Base-by-base conservation (phyloP, 139 green algal species). In the Volvox reticuliferus region DNA sequence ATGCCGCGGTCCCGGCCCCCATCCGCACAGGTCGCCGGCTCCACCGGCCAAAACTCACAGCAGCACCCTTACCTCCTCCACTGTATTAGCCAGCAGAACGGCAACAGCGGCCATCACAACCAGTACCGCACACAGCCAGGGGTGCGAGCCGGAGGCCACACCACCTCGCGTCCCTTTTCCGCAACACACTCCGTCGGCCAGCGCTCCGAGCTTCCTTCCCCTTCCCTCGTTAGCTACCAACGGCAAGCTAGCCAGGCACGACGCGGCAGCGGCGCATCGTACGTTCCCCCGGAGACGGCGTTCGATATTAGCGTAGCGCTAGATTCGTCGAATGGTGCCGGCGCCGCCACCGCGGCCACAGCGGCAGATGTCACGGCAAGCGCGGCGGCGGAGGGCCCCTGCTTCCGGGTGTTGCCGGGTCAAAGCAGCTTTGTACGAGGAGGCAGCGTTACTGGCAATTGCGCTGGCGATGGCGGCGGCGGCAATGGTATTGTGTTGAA, bases 151-250 rank as follows among this genome's bases (percentile, higher is more conserved):
- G 65, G 44, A 55, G 44, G 44, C 44, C 44, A 55, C 44, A 55
- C 44, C 44, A 55, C 44, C 24, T 26, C 22, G 67, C 67, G 26
- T 2, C 19, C 75, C 21, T 16, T 30, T 1, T 33, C 75, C 75
- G 17, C 9, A 2, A 35, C 75, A 20, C 17, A 19, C 75, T 55
- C 33, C 75, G 32, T 35, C 18, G 13, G 17, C 17, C 75, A 55
- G 18, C 75, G 75, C 75, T 81, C 75, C 75, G 75, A 81, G 32
- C 33, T 81, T n/a, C 75, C 75, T 17, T 81, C 75, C 30, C 75
- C 75, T 35, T 28, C 75, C 30, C 75, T 24, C 75, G 61, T n/a
- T 24, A 28, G 33, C 32, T 30, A 81, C 13, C 75, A 61, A 5
- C 30, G 75, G 32, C 75, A 81, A 3, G 17, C 75, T 35, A 13